A percentile compares a stretch with the other conserved stretches of the same genome.
Evolutionary conservation across 2,329 filamentous ascomycete species (phyloP).

Genomic region (Aspergillus phoenicis): DNA sequence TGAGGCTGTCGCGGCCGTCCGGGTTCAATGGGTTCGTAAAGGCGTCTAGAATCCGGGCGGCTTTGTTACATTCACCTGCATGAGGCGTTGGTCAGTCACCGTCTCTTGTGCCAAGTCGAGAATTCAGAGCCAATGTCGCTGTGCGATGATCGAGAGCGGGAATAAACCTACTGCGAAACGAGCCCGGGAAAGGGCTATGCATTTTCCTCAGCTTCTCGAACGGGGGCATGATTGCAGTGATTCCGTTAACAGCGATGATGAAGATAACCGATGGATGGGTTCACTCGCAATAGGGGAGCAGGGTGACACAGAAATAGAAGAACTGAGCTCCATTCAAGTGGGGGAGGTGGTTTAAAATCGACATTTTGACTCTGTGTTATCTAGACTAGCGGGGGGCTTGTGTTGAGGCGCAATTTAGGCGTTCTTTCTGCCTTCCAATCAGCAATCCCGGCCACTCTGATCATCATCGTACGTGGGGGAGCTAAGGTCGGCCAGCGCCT

Average conservation of each 20-base stretch:
- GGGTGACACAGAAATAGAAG: neutral
- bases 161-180: slow-evolving; percentile 44
- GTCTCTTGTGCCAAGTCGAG: neutral
- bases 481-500: no score
- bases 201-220: slow-evolving; percentile 25
- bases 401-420: no score
- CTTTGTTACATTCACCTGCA: slow-evolving; percentile 92
- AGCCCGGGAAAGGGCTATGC: slow-evolving; percentile 49
- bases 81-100: slow-evolving; percentile 27
- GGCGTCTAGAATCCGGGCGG: slow-evolving; percentile 86
- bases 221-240: neutral
- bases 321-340: neutral
- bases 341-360: neutral
- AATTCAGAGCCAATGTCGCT: no score
- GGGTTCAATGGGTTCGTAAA: slow-evolving; percentile 90
- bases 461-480: no score
- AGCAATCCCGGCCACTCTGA: no score
- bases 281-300: neutral
- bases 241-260: neutral
- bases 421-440: no score
- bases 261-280: neutral
- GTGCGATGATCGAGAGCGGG: neutral
- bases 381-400: no score
- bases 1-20: slow-evolving; percentile 92
- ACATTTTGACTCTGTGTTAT: no score